These are phyloP conservation scores for Rhinocladiella mackenziei DNA, from an alignment of 2,329 filamentous ascomycete genomes.

Conservation along the genomic window DNA sequence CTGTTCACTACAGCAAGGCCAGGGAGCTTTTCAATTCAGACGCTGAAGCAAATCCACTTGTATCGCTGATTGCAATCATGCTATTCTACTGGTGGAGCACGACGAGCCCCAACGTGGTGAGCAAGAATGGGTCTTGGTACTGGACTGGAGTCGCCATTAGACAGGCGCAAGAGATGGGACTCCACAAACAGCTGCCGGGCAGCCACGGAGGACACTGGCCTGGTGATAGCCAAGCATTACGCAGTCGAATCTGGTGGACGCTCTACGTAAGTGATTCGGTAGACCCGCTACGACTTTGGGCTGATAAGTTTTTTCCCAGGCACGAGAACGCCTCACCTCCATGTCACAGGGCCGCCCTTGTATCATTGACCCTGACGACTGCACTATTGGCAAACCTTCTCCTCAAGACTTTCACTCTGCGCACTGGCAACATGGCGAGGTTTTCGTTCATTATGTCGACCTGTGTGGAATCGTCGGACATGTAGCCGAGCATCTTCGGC, in stretches of 20 bases:
- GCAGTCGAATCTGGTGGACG: slow-evolving; percentile 44
- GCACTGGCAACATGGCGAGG: slow-evolving; percentile 28
- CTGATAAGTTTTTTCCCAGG: slow-evolving; percentile 2
- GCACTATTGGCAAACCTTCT: slow-evolving; percentile 39
- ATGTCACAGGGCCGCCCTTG: slow-evolving; percentile 45
- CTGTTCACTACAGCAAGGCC: slow-evolving; percentile 43
- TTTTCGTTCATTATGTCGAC: slow-evolving; percentile 45
- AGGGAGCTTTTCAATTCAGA: slow-evolving; percentile 42
- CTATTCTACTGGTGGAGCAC: slow-evolving; percentile 48
- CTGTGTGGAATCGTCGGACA: slow-evolving; percentile 41
- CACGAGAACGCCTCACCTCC: slow-evolving; percentile 40
- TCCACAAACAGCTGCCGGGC: slow-evolving; percentile 43
- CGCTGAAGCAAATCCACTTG: slow-evolving; percentile 39
- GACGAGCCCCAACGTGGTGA: slow-evolving; percentile 36
- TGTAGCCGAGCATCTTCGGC: slow-evolving; percentile 39
- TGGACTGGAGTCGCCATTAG: slow-evolving; percentile 45
- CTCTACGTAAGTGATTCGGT: slow-evolving; percentile 32
- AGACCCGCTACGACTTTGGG: not conserved
- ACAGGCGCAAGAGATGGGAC: slow-evolving; percentile 44
- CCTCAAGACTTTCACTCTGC: slow-evolving; percentile 38
- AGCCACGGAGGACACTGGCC: slow-evolving; percentile 26
- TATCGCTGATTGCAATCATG: slow-evolving; percentile 37
- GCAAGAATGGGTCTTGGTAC: slow-evolving; percentile 45
- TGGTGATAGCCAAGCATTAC: slow-evolving; percentile 29
- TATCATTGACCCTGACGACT: slow-evolving; percentile 44